Conservation (phyloP, 495 filamentous ascomycete species). For the Penicillium manginii region DNA sequence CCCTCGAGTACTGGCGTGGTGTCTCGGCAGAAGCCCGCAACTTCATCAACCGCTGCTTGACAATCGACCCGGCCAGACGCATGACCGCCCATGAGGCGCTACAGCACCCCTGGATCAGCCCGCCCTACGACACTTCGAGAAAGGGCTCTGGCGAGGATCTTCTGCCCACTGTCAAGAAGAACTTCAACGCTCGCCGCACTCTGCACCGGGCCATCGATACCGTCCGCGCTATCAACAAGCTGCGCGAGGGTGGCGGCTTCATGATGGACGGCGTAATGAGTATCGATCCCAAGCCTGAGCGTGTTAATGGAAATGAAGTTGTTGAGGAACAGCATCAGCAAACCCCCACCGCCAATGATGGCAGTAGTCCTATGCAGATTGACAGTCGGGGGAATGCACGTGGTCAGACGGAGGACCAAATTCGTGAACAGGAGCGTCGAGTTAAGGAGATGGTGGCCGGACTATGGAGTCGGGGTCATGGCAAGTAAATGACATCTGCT, state of each 20-base stretch:
- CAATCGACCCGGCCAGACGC: conserved; percentile 80
- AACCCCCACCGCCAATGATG: background rate
- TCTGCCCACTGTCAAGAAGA: conserved; percentile 94
- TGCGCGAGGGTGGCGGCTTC: conserved; percentile 78
- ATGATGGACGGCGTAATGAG: conserved; percentile 83
- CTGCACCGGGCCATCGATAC: conserved; percentile 97
- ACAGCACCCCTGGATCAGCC: conserved; percentile 83
- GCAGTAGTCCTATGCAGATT: conserved; percentile 45
- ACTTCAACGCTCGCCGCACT: conserved; percentile 94
- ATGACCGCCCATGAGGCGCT: conserved; percentile 96
- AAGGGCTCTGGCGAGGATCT: conserved; percentile 68
- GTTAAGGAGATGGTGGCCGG: conserved; percentile 64
- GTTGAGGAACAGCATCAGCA: conserved; percentile 38
- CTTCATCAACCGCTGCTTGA: conserved; percentile 88
- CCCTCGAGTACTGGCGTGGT: conserved; percentile 92
- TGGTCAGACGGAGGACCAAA: conserved; percentile 68
- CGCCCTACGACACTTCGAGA: conserved; percentile 40
- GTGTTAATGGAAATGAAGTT: conserved; percentile 49
- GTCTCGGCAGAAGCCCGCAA: conserved; percentile 85
- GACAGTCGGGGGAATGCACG: conserved; percentile 62
- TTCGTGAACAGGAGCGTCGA: conserved; percentile 61
- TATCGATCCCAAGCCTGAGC: conserved; percentile 61
- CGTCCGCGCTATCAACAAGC: conserved; percentile 95
- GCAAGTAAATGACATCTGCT: conserved; percentile 22
- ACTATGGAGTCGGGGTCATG: conserved; percentile 53